Percentiles rank a stretch among this genome's conserved stretches.
Conservation (phyloP, 1,284 basidiomycete genomes). For the Paramarasmius palmivorus region DNA sequence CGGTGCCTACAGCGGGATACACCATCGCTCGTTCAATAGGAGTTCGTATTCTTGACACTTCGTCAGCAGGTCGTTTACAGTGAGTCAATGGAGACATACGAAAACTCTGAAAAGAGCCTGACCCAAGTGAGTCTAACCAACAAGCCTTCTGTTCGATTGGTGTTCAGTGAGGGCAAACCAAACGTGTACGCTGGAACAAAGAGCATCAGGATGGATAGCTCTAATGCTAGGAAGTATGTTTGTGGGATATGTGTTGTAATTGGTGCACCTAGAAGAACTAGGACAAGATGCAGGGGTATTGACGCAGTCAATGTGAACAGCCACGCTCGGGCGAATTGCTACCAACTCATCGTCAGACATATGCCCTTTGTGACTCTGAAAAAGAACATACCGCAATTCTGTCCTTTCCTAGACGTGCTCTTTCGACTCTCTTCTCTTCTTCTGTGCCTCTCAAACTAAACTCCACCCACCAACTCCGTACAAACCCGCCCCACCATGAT, state of each 20-base stretch:
- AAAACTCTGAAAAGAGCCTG: constrained; percentile 76
- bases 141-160: constrained; percentile 39
- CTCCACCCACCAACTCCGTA: constrained; percentile 55
- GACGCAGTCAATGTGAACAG: constrained; percentile 54
- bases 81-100: constrained; percentile 50
- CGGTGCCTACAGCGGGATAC: constrained; percentile 76
- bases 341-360: background rate
- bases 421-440: constrained; percentile 29
- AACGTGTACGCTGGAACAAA: constrained; percentile 73
- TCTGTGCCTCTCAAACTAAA: constrained; percentile 24
- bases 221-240: constrained; percentile 69
- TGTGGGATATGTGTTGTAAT: constrained; percentile 50
- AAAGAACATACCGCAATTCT: constrained; percentile 37
- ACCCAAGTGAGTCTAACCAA: constrained; percentile 64
- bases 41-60: constrained; percentile 52
- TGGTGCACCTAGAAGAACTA: constrained; percentile 80
- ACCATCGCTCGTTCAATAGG: constrained; percentile 75
- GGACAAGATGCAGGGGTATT: constrained; percentile 44
- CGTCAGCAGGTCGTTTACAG: constrained; percentile 1
- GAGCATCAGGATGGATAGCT: constrained; percentile 67
- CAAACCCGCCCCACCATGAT: constrained; percentile 74
- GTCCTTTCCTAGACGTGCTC: constrained; percentile 35
- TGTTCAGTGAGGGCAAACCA: constrained; percentile 55
- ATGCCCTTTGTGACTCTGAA: constrained; percentile 19
- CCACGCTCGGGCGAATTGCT: constrained; percentile 53